Conservation (phyloP, 805 yeast genomes). For the Starmerella bombi region DNA sequence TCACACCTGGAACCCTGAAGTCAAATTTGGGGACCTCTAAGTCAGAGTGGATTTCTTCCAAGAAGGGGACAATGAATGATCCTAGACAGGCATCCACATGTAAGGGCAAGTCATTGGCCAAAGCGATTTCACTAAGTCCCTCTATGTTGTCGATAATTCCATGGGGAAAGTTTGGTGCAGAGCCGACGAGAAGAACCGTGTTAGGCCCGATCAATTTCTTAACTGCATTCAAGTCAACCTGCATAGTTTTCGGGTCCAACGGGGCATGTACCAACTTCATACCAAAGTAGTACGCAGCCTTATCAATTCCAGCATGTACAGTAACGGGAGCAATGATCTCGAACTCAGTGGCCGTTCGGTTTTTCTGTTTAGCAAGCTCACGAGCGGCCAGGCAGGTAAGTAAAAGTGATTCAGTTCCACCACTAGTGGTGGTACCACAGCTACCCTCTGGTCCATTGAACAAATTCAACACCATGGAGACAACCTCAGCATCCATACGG, state of each 20-base stretch:
- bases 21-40: slow-evolving; percentile 48
- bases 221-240: slow-evolving; percentile 55
- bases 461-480: slow-evolving; percentile 69
- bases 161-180: slow-evolving; percentile 96
- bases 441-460: slow-evolving; percentile 68
- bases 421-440: slow-evolving; percentile 77
- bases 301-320: slow-evolving; percentile 89
- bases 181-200: slow-evolving; percentile 76
- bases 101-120: slow-evolving; percentile 59
- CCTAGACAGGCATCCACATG: slow-evolving; percentile 97
- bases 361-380: slow-evolving; percentile 41
- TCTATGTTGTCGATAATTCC: slow-evolving; percentile 88
- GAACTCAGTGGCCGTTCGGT: slow-evolving; percentile 47
- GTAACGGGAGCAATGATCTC: slow-evolving; percentile 84
- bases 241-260: slow-evolving; percentile 49
- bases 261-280: slow-evolving; percentile 75
- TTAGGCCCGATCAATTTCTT: slow-evolving; percentile 55
- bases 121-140: slow-evolving; percentile 50
- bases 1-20: slow-evolving; percentile 77
- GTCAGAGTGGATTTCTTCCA: slow-evolving; percentile 46
- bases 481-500: slow-evolving; percentile 92
- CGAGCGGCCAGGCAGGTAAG: slow-evolving; percentile 82
- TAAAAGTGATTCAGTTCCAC: slow-evolving; percentile 88
- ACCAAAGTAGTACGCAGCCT: slow-evolving; percentile 82
- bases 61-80: slow-evolving; percentile 74